Percentiles rank a stretch among this genome's conserved stretches.
These are phyloP conservation scores for Candida krabiensis DNA, from an alignment of 805 yeast species.

Conservation along the genomic window DNA sequence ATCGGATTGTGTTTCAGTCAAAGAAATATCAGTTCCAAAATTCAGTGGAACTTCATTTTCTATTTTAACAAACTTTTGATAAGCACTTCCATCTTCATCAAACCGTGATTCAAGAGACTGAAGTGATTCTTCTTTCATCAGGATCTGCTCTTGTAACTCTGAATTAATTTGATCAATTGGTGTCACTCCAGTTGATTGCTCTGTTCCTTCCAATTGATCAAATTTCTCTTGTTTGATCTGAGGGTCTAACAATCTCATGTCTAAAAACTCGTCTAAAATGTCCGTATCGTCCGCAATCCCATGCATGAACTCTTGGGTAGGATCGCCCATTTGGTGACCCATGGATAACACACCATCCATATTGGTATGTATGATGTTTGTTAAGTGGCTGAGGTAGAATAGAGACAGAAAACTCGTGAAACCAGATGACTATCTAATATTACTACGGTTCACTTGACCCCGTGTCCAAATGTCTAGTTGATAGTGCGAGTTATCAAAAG, in stretches of 20 bases:
- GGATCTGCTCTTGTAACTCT: slow-evolving; percentile 1
- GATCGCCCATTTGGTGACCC: slow-evolving; percentile 18
- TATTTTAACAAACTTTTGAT: slow-evolving; percentile 10
- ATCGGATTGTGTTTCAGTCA: slow-evolving; percentile 11
- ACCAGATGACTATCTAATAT: too few relatives aligned
- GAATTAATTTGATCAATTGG: slow-evolving; percentile 15
- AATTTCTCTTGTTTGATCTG: slow-evolving; percentile 6
- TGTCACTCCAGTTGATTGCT: slow-evolving; percentile 11
- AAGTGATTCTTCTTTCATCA: slow-evolving; percentile 4
- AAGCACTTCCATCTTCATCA: neutral
- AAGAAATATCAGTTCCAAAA: slow-evolving; percentile 8
- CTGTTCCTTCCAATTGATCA: slow-evolving; percentile 11
- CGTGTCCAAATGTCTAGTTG: too few relatives aligned
- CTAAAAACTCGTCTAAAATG: slow-evolving; percentile 56
- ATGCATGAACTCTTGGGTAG: slow-evolving; percentile 14
- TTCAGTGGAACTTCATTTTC: slow-evolving; percentile 13
- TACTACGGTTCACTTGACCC: too few relatives aligned
- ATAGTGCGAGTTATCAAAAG: too few relatives aligned
- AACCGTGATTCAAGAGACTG: neutral
- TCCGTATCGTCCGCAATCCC: slow-evolving; percentile 38
- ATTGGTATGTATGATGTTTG: too few relatives aligned
- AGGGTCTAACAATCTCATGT: slow-evolving; percentile 49
- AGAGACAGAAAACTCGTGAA: too few relatives aligned
- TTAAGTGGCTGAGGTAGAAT: too few relatives aligned
- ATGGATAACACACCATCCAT: slow-evolving; percentile 24